Evolutionary conservation across 2,329 filamentous ascomycete genomes (phyloP), one percentile per base, ranked within the genome.

Genomic region (Microsporum canis): DNA sequence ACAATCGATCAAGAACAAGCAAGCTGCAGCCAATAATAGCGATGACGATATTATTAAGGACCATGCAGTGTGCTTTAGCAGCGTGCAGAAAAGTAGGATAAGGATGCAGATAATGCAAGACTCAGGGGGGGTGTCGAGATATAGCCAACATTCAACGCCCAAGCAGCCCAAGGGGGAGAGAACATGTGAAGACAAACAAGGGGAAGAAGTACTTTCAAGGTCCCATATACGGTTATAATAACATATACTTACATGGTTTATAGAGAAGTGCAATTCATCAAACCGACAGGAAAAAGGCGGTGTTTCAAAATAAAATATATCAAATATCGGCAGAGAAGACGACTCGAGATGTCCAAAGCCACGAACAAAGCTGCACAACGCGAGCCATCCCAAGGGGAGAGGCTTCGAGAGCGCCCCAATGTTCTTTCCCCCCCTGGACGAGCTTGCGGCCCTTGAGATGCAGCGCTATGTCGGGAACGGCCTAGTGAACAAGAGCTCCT

Each of bases 381-480:
- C 29, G 31, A 53, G 49, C 49, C 17, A 23, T 23, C 17, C 17
- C 17, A 23, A 49, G 27, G 8, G 23, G 45, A 33, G 49, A 31
- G 49, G 27, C 49, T 53, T 53, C 49, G 27, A 33, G 49, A 29
- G 49, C 49, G 49, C 49, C 27, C 29, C n/a, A 27, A 53, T 53
- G 49, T 23, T 23, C 43, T 47, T 5, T 5, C 8, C 5, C 45
- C 49, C 49, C 49, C 31, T 53, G 49, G 49, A 31, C 29, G 49
- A 53, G 49, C 49, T 53, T 12, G 49, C n/a, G 27, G 49, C 31
- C 49, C 31, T 23, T 53, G 17, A 53, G 49, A 53, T 27, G 49
- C 49, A 53, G 49, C 49, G 49, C 49, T 53, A 53, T 53, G 29
- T 53, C 49, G 49, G 49, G 49, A 53, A 33, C 12, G 49, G 49